phyloP scores from a whole-genome alignment of 129 eudicot species.

The Helichrysum umbraculigerum region DNA sequence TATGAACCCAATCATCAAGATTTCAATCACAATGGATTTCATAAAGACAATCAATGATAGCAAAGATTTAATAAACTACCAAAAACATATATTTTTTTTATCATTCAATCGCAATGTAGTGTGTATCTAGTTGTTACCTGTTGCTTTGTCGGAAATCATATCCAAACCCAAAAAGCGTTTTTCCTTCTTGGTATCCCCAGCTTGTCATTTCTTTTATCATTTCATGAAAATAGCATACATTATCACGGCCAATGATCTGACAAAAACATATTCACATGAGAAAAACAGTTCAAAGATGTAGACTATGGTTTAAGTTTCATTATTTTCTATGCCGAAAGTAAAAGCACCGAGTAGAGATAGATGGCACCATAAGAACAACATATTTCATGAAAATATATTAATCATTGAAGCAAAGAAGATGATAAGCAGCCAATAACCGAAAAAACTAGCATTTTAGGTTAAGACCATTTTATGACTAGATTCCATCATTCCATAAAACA shows the following conservation, averaged over 20 bases:
- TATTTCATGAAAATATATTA: background rate
- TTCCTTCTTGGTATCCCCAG: constrained; percentile 98
- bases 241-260: constrained; percentile 76
- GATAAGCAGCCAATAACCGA: background rate
- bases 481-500: background rate
- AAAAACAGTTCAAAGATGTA: background rate
- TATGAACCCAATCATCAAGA: background rate
- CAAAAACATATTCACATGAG: constrained; percentile 14
- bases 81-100: background rate
- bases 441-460: background rate
- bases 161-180: constrained; percentile 95
- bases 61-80: background rate
- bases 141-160: constrained; percentile 99
- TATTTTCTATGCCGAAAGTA: constrained; percentile 11
- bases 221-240: constrained; percentile 90
- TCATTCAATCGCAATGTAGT: background rate
- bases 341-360: background rate
- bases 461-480: constrained; percentile 9
- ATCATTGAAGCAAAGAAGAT: background rate
- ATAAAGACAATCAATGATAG: background rate
- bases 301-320: background rate
- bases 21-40: background rate
- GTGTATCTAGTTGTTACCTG: constrained; percentile 46
- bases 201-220: constrained; percentile 83
- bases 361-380: background rate